phyloP scores from a whole-genome alignment of 2,329 filamentous ascomycete genomes.

The Huntiella abstrusa region DNA sequence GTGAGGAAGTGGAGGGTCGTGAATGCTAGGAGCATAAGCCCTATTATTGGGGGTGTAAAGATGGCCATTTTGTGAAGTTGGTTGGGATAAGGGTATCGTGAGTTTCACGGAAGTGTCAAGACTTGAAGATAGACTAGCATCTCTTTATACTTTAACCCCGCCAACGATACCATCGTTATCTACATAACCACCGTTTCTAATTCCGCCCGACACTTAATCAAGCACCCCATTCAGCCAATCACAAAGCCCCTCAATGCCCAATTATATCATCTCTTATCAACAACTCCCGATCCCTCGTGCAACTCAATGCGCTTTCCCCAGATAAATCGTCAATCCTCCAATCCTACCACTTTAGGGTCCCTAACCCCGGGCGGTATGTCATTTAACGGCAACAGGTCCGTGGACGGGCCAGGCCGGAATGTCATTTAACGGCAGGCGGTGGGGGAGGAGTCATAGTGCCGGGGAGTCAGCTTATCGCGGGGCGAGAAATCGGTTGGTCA shows the following conservation, averaged over 20 bases:
- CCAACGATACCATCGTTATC: background rate
- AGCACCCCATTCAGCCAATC: too few species aligned
- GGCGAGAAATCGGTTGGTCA: too few species aligned
- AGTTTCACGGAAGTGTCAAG: too few species aligned
- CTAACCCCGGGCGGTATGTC: background rate
- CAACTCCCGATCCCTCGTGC: background rate
- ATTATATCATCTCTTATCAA: background rate
- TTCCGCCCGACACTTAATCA: too few species aligned
- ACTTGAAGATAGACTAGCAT: background rate
- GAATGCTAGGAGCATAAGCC: conserved; percentile 15
- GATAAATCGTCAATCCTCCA: background rate
- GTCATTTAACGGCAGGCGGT: conserved; percentile 3
- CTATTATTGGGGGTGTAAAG: conserved; percentile 16
- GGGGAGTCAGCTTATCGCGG: background rate
- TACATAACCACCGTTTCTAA: too few species aligned
- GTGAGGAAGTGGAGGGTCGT: conserved; percentile 15
- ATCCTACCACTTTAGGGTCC: background rate
- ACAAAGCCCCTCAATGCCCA: background rate
- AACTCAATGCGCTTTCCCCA: background rate
- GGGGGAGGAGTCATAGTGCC: too few species aligned
- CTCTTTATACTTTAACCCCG: background rate
- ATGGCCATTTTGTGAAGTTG: conserved; percentile 10
- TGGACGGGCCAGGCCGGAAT: background rate
- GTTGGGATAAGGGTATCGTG: background rate
- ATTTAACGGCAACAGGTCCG: background rate